Base-by-base conservation (phyloP, 768 basidiomycete genomes). In the Phlebiopsis gigantea region DNA sequence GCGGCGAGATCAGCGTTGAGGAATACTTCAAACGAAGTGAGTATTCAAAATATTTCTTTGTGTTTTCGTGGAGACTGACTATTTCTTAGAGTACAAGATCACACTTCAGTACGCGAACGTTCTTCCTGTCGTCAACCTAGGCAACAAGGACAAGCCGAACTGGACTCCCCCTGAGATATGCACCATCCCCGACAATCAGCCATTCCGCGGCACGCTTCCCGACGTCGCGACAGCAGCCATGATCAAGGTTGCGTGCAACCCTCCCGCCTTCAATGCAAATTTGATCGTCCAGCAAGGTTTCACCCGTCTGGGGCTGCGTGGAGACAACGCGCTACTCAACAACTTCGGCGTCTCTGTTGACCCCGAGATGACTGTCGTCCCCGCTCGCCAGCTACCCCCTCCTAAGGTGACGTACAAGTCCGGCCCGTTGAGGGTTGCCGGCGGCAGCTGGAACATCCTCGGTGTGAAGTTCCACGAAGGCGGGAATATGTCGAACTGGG, bases 391-490 rank as follows among this genome's bases (percentile, higher is more conserved):
- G 57, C 79, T 93, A 1, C 72, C 71, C 0, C 70, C 85, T 0
- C 91, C 91, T 0, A 57, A 60, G 1, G 63, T 92, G 49, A 72
- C 72, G 1, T 93, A 93, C 64, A 72, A 69, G 34, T 69, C 61
- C 4, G 83, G 81, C 1, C 65, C 73, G 68, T 53, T 68, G 2
- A 75, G 70, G 14, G 77, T 82, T 5, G 71, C 63, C 31, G 80
- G 85, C 29, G 91, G 84, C 0, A 79, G 80, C 39, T 93, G 90
- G 90, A 92, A 92, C 59, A 84, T 91, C 52, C 66, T 85, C 30
- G 76, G 85, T 22, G 84, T 87, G 53, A 82, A 83, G 63, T 90
- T 93, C 63, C 81, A 84, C 30, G 65, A 62, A 0, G 82, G 81
- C 0, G 85, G 76, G 0, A 62, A 54, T 1, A 74, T 89, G 17